Conservation (phyloP, 1,284 basidiomycete genomes). For the Cutaneotrichosporon sp. region DNA sequence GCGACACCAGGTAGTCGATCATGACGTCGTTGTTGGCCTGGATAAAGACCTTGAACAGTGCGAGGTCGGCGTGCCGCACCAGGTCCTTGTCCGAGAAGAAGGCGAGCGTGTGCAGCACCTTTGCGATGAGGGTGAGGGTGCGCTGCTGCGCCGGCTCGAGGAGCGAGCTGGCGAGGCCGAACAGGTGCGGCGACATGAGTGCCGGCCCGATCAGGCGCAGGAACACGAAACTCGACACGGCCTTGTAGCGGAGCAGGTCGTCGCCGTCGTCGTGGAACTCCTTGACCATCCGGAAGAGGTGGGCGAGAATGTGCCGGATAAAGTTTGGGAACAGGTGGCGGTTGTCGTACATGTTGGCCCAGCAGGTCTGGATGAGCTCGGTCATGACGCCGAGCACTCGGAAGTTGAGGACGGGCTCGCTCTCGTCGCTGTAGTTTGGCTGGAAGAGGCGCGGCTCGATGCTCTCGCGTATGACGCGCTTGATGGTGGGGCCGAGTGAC, state of each 20-base stretch:
- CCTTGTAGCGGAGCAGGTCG: conserved; percentile 34
- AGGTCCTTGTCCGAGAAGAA: conserved; percentile 36
- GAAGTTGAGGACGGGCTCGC: conserved; percentile 14
- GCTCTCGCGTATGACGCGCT: conserved; percentile 10
- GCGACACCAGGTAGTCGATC: conserved; percentile 32
- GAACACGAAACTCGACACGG: conserved; percentile 43
- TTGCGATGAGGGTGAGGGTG: conserved; percentile 34
- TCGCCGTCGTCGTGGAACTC: conserved; percentile 29
- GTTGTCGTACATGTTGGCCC: conserved; percentile 36
- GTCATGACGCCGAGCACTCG: conserved; percentile 12
- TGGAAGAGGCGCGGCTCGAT: conserved; percentile 17
- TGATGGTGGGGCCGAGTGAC: conserved; percentile 33
- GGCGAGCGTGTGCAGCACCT: conserved; percentile 38
- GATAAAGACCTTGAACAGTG: conserved; percentile 29
- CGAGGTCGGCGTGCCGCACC: conserved; percentile 29
- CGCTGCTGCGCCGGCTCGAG: conserved; percentile 22
- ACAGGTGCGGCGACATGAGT: conserved; percentile 39
- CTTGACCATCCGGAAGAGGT: conserved; percentile 31
- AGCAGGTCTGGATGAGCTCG: conserved; percentile 27
- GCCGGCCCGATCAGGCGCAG: conserved; percentile 42
- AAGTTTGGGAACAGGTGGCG: conserved; percentile 34
- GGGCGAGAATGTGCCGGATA: conserved; percentile 30
- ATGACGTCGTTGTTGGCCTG: conserved; percentile 28
- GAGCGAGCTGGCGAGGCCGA: conserved; percentile 33
- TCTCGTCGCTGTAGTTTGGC: conserved; percentile 5